Evolutionary conservation across 1,284 basidiomycete genomes (phyloP), one percentile per base, ranked within the genome.

Genomic region (Anthracocystis walkeri): DNA sequence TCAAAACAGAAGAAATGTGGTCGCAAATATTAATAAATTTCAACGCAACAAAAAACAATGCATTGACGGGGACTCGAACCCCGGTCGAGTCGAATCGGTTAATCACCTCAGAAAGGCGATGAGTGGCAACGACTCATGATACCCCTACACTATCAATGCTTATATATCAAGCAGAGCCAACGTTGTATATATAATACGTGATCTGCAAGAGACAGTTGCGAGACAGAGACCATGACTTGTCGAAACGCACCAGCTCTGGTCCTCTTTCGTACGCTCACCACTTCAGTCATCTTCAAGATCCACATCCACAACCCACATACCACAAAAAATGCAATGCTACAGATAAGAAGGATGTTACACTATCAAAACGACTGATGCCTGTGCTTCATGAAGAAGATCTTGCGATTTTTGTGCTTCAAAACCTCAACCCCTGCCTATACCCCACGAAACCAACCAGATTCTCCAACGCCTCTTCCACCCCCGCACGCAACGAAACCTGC

Each of bases 371-470:
- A n/a, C n/a, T n/a, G n/a, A n/a, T n/a, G n/a, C n/a, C n/a, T n/a
- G n/a, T n/a, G n/a, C n/a, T n/a, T n/a, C n/a, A n/a, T n/a, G 35
- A 38, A 38, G 3, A 2, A 38, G 16, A 38, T 21, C 31, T 33
- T 33, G 31, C n/a, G n/a, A n/a, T n/a, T n/a, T n/a, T n/a, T n/a
- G n/a, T n/a, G n/a, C n/a, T 29, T 56, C 54, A 71, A 40, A 72
- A 53, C 3, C 46, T 16, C 41, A 80, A 55, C 5, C 50, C 38
- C 46, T 78, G 69, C 18, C 95, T 87, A 86, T 97, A 98, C 86
- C 91, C 88, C 73, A 97, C 89, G 81, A 97, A 98, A n/a, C 90
- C 94, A 12, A 90, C 87, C 80, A 97, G 85, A 86, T 98, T 97
- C 79, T 94, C 92, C 49, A 87, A 84, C 14, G 87, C 87, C 73